These are phyloP conservation scores for Stereocaulon alpinum DNA, from an alignment of 495 filamentous ascomycete genomes.

Conservation along the genomic window DNA sequence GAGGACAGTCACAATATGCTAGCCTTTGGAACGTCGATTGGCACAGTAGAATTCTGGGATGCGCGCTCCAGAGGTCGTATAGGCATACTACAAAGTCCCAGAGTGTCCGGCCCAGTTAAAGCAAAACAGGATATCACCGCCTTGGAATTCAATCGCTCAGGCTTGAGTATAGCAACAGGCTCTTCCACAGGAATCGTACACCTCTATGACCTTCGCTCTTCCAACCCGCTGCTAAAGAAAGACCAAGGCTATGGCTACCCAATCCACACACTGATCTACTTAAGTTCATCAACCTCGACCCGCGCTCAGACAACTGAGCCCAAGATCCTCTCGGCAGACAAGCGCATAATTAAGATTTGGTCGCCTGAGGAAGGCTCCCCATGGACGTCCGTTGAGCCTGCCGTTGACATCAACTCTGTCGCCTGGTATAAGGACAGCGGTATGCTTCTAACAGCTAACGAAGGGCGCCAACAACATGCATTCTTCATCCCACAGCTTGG, in stretches of 20 bases:
- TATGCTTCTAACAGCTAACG: slow-evolving; percentile 92
- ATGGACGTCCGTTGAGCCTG: slow-evolving; percentile 91
- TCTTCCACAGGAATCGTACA: slow-evolving; percentile 80
- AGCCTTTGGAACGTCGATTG: slow-evolving; percentile 88
- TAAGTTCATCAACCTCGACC: slow-evolving; percentile 58
- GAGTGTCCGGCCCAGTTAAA: slow-evolving; percentile 32
- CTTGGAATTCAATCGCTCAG: slow-evolving; percentile 74
- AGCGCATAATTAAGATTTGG: slow-evolving; percentile 95
- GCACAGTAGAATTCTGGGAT: slow-evolving; percentile 97
- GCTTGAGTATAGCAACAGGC: slow-evolving; percentile 79
- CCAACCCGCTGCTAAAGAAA: slow-evolving; percentile 72
- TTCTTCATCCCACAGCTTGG: slow-evolving; percentile 95
- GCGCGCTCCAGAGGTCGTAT: slow-evolving; percentile 69
- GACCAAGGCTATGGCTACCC: slow-evolving; percentile 96
- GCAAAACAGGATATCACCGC: slow-evolving; percentile 72
- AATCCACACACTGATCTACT: slow-evolving; percentile 79
- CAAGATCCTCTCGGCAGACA: slow-evolving; percentile 86
- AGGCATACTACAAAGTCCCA: slow-evolving; percentile 53
- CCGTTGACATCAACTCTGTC: slow-evolving; percentile 87
- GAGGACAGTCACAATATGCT: slow-evolving; percentile 84
- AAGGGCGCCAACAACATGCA: slow-evolving; percentile 81
- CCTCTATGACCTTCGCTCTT: slow-evolving; percentile 86
- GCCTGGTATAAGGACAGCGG: slow-evolving; percentile 78
- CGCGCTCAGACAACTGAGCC: slow-evolving; percentile 55
- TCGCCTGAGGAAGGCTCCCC: slow-evolving; percentile 67